phyloP scores from a whole-genome alignment of 2,329 filamentous ascomycete genomes.

The Seiridium unicorne region DNA sequence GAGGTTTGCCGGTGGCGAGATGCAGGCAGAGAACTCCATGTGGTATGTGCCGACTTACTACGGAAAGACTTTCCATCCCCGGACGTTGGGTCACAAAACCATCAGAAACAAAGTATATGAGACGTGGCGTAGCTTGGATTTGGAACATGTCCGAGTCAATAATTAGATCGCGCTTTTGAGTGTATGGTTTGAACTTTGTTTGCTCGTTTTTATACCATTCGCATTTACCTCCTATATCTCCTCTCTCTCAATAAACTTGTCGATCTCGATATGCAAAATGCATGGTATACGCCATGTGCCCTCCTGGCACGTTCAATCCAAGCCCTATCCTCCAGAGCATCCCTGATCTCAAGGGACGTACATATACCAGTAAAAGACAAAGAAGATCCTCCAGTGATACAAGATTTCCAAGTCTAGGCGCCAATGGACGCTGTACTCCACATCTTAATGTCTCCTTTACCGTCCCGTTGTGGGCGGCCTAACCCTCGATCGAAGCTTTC shows the following conservation, averaged over 20 bases:
- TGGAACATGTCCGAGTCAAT: background rate
- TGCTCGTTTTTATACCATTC: too few relatives aligned
- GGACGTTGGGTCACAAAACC: slow-evolving; percentile 35
- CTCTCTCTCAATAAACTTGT: too few relatives aligned
- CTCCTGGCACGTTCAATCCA: too few relatives aligned
- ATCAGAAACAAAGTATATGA: slow-evolving; percentile 34
- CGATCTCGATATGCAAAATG: too few relatives aligned
- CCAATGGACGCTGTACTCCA: background rate
- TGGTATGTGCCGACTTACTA: slow-evolving; percentile 47
- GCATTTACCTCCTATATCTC: too few relatives aligned
- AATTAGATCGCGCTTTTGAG: too few relatives aligned
- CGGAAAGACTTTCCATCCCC: slow-evolving; percentile 44
- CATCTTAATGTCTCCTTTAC: background rate
- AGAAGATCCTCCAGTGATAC: slow-evolving; percentile 12
- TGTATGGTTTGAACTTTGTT: too few relatives aligned
- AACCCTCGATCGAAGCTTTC: background rate
- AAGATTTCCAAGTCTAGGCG: slow-evolving; percentile 5
- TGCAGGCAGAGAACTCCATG: slow-evolving; percentile 33
- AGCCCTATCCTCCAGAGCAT: background rate
- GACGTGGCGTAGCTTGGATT: slow-evolving; percentile 22
- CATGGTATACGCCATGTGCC: too few relatives aligned
- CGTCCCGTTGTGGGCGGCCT: background rate
- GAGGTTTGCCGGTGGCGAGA: slow-evolving; percentile 22
- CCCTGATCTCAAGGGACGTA: background rate
- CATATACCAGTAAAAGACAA: slow-evolving; percentile 7